Evolutionary conservation across 1,139 yeast species (phyloP).

Genomic region (Lodderomyces metapsilosis): DNA sequence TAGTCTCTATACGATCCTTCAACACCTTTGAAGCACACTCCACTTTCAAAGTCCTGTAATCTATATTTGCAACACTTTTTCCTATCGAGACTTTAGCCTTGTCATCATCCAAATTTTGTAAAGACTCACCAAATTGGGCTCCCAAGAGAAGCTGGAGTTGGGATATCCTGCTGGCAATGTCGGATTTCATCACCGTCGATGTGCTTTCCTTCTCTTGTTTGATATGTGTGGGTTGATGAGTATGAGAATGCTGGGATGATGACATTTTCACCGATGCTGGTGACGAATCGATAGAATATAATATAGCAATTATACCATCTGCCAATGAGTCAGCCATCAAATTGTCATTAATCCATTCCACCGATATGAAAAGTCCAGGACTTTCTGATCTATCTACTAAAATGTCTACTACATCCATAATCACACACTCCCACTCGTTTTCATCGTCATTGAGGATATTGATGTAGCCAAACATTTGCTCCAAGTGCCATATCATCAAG

Average conservation of each 20-base stretch:
- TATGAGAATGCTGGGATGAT: constrained; percentile 55
- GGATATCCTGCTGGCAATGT: constrained; percentile 52
- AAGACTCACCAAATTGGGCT: constrained; percentile 88
- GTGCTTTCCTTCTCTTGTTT: constrained; percentile 5
- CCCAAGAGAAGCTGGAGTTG: constrained; percentile 63
- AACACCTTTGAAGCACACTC: constrained; percentile 77
- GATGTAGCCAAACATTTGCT: constrained; percentile 92
- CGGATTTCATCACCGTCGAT: neutral
- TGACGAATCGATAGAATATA: constrained; percentile 88
- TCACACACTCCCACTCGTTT: constrained; percentile 51
- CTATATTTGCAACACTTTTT: constrained; percentile 66
- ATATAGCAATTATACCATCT: constrained; percentile 86
- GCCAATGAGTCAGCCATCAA: constrained; percentile 88
- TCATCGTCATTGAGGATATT: constrained; percentile 63
- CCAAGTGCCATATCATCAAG: constrained; percentile 81
- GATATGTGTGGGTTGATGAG: constrained; percentile 23
- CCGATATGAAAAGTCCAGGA: constrained; percentile 49
- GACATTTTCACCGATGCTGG: constrained; percentile 92
- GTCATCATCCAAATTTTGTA: constrained; percentile 37
- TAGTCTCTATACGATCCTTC: constrained; percentile 78
- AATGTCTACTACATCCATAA: constrained; percentile 46
- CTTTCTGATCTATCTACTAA: constrained; percentile 45
- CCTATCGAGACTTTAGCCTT: constrained; percentile 68
- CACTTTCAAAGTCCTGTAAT: constrained; percentile 63
- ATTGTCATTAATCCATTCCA: constrained; percentile 90